Base-by-base conservation (phyloP, 331 rosid genomes). In the Quercus phellos region DNA sequence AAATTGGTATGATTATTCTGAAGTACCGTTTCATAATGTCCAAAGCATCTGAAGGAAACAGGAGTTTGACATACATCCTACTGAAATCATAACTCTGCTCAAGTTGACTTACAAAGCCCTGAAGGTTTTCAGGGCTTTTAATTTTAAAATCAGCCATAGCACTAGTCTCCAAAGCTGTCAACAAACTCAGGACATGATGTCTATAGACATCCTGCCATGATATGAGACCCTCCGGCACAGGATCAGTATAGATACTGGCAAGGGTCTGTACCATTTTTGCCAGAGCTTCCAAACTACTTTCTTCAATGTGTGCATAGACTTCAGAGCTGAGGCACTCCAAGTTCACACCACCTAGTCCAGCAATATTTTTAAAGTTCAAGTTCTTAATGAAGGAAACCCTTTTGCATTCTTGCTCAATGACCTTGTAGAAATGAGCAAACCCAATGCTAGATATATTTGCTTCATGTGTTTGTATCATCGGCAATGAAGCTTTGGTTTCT, bases 311-410 rank as follows among this genome's bases (percentile, higher is more conserved):
- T 70, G 83, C 74, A 80, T 80, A 88, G 51, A 95, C 93, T 89
- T 95, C 99, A 82, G 58, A 76, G 72, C 87, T 80, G 68, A 93
- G 85, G 88, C 88, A 79, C 82, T 89, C 85, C 13, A 93, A 84
- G 81, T 90, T 91, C 87, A 93, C 80, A 78, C 97, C 97, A 75
- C 68, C 88, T 55, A 95, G 82, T 63, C 97, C 98, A 70, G 94
- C 97, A 82, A 93, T 90, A 85, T 89, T 93, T 95, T 95, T 95
- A 79, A 92, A 95, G 85, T 95, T 89, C 75, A 95, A 90, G 73
- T 80, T 79, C 60, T 68, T 72, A 77, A 95, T 59, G 83, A 88
- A 83, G 42, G 94, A 79, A 34, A 90, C 83, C 76, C 88, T 87
- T 83, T 74, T 72, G 88, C 97, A 95, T 80, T 91, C 99, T 84